A percentile compares a stretch with the other conserved stretches of the same genome.
phyloP scores from a whole-genome alignment of 495 filamentous ascomycete species.

The Trichocladium antarcticum region DNA sequence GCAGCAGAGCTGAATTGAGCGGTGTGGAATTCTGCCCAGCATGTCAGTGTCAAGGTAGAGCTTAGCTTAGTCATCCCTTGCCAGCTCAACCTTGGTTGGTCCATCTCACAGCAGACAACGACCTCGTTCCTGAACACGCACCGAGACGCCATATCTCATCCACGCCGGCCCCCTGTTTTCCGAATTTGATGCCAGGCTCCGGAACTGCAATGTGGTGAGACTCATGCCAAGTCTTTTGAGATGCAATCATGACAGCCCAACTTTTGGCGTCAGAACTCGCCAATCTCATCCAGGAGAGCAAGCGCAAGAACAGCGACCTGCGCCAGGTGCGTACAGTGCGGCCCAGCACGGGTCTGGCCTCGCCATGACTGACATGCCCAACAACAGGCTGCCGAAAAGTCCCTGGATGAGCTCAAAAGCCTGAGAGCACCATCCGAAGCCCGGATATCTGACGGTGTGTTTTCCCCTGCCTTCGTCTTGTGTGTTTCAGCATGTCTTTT shows the following conservation, averaged over 20 bases:
- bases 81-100: neutral
- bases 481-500: too few relatives aligned
- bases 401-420: conserved; percentile 76
- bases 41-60: too few relatives aligned
- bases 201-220: neutral
- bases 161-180: neutral
- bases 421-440: conserved; percentile 66
- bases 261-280: conserved; percentile 80
- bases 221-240: conserved; percentile 2
- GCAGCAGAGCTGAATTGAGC: conserved; percentile 14
- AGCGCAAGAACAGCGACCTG: conserved; percentile 80
- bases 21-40: conserved; percentile 15
- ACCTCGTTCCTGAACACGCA: neutral
- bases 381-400: conserved; percentile 82
- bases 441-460: conserved; percentile 71
- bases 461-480: too few relatives aligned
- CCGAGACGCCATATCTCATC: neutral
- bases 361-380: neutral
- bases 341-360: neutral
- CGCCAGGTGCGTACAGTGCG: conserved; percentile 51
- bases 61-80: neutral
- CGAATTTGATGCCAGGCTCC: neutral
- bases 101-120: neutral
- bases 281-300: conserved; percentile 90
- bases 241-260: conserved; percentile 77